A percentile compares a stretch with the other conserved stretches of the same genome.
Evolutionary conservation across 2,329 filamentous ascomycete species (phyloP).

Genomic region (Epichloe brachyelytri): DNA sequence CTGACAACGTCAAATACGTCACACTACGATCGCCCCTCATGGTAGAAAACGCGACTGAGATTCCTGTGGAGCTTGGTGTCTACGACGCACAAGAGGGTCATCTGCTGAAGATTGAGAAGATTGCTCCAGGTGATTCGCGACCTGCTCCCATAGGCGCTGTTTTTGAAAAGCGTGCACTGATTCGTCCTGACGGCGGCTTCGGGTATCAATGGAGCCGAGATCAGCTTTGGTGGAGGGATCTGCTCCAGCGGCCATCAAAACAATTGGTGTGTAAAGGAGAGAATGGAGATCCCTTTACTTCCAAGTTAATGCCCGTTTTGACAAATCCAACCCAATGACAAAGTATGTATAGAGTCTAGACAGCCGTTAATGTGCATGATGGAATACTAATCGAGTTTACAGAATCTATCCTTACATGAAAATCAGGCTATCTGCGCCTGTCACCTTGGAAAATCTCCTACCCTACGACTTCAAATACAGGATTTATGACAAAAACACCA

Average conservation of each 20-base stretch:
- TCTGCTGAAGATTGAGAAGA: constrained; percentile 94
- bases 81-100: constrained; percentile 80
- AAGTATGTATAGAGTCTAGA: constrained; percentile 35
- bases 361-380: background rate
- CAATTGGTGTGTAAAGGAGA: constrained; percentile 85
- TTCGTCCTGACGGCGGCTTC: constrained; percentile 90
- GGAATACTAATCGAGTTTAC: background rate
- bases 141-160: constrained; percentile 87
- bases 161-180: constrained; percentile 74
- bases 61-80: constrained; percentile 85
- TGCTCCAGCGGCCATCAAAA: constrained; percentile 70
- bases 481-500: constrained; percentile 97
- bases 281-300: constrained; percentile 83
- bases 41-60: constrained; percentile 93
- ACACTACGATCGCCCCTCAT: constrained; percentile 84
- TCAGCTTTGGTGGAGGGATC: constrained; percentile 81
- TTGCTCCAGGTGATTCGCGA: constrained; percentile 77
- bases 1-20: constrained; percentile 96
- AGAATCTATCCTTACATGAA: constrained; percentile 90
- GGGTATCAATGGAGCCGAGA: constrained; percentile 93
- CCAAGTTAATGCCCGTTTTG: constrained; percentile 78
- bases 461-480: constrained; percentile 99
- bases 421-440: constrained; percentile 77
- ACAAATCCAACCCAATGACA: constrained; percentile 71
- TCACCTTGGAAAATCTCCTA: constrained; percentile 87